These are phyloP conservation scores for Fulvia fulva DNA, from an alignment of 2,329 filamentous ascomycete genomes.

Conservation along the genomic window DNA sequence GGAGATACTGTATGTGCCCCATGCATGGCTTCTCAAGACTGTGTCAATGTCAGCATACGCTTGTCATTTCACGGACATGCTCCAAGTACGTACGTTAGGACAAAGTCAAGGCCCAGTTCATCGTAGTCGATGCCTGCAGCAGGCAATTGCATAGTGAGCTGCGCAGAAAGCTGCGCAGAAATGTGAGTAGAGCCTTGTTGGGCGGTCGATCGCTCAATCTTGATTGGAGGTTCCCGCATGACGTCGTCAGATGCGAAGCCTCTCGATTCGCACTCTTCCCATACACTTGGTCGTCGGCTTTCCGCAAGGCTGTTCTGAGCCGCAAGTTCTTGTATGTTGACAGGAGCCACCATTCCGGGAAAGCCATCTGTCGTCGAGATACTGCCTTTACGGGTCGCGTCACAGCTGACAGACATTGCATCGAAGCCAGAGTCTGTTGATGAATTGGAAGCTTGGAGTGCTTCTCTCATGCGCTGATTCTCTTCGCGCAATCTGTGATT, in stretches of 20 bases:
- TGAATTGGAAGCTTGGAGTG: constrained; percentile 10
- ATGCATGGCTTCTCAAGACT: constrained; percentile 24
- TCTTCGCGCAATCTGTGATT: constrained; percentile 9
- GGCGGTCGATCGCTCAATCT: background rate
- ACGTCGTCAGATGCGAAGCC: constrained; percentile 19
- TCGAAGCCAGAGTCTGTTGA: constrained; percentile 22
- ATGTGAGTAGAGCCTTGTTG: background rate
- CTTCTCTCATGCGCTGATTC: constrained; percentile 13
- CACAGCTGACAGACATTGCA: constrained; percentile 15
- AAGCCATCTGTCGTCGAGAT: constrained; percentile 15
- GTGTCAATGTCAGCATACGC: background rate
- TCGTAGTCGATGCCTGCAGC: constrained; percentile 19
- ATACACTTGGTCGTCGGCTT: constrained; percentile 5
- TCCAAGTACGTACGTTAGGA: constrained; percentile 15
- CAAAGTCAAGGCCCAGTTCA: constrained; percentile 21
- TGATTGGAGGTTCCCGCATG: constrained; percentile 8
- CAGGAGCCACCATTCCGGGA: constrained; percentile 12
- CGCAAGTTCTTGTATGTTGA: constrained; percentile 10
- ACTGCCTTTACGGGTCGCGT: constrained; percentile 19
- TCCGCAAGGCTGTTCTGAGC: constrained; percentile 4
- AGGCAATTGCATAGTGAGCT: constrained; percentile 7
- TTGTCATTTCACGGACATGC: background rate
- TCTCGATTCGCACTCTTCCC: constrained; percentile 15
- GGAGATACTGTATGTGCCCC: constrained; percentile 22
- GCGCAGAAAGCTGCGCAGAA: constrained; percentile 1